These are phyloP conservation scores for Pleurotus pulmonarius DNA, from an alignment of 768 basidiomycete genomes.

Conservation along the genomic window DNA sequence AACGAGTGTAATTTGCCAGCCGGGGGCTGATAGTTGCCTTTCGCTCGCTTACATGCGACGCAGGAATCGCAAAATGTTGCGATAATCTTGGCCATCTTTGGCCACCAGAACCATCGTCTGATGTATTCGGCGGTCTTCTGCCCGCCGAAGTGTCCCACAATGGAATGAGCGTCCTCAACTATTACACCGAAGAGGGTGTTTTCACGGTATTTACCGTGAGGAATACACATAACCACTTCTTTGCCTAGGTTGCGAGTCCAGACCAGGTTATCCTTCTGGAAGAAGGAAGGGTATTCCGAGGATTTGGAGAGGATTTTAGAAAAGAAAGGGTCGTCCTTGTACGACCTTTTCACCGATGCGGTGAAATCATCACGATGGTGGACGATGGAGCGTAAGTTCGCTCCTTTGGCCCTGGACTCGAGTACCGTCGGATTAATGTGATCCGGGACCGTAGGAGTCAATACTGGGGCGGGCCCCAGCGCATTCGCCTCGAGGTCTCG, in stretches of 20 bases:
- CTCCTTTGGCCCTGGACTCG: too few species aligned
- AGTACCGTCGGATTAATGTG: too few species aligned
- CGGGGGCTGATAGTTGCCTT: constrained; percentile 13
- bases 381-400: too few species aligned
- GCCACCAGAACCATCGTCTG: constrained; percentile 26
- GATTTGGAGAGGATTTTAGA: background rate
- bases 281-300: background rate
- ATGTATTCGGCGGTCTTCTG: constrained; percentile 12
- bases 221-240: background rate
- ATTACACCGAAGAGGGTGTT: background rate
- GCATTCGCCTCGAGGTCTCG: too few species aligned
- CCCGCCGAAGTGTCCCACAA: background rate
- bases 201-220: background rate
- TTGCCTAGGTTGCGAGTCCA: background rate
- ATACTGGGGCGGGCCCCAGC: too few species aligned
- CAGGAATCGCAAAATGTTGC: constrained; percentile 19
- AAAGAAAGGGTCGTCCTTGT: too few species aligned
- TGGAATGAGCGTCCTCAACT: constrained; percentile 6
- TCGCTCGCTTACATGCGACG: constrained; percentile 19
- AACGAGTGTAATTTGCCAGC: constrained; percentile 25
- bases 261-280: background rate
- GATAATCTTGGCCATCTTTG: constrained; percentile 15
- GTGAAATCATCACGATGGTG: too few species aligned
- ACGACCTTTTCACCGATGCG: too few species aligned
- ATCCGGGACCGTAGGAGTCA: too few species aligned